phyloP scores from a whole-genome alignment of 192 early-diverging fungal genomes.

The Coemansia pectinata region DNA sequence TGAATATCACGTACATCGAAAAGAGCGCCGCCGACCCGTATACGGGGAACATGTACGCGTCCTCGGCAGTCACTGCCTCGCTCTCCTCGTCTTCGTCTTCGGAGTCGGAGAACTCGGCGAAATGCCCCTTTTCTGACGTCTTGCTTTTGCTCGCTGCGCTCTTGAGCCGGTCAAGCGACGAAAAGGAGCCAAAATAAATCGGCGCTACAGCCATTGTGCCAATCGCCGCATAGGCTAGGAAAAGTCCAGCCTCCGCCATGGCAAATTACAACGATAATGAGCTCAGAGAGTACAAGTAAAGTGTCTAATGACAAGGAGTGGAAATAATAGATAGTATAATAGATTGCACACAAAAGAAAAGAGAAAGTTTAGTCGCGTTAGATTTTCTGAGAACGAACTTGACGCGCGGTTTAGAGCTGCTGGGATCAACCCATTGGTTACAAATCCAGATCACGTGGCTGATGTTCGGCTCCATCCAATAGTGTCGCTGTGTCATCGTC shows the following conservation, averaged over 20 bases:
- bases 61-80: constrained; percentile 81
- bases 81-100: constrained; percentile 67
- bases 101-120: constrained; percentile 57
- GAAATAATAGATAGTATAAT: not conserved
- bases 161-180: constrained; percentile 64
- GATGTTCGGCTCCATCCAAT: not conserved
- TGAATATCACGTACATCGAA: constrained; percentile 83
- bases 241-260: constrained; percentile 33
- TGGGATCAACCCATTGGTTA: not conserved
- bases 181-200: constrained; percentile 83
- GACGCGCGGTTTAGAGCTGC: not conserved
- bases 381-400: not conserved
- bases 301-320: not conserved
- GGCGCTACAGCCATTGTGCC: constrained; percentile 83
- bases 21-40: constrained; percentile 84
- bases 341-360: not conserved
- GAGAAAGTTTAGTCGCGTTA: not conserved
- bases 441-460: not conserved
- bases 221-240: constrained; percentile 83
- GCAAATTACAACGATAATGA: not conserved
- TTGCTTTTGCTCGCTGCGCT: constrained; percentile 43
- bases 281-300: not conserved
- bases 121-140: constrained; percentile 42
- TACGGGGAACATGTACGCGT: constrained; percentile 93
- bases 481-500: not conserved